phyloP scores from a whole-genome alignment of 352 stramenopile genomes.

The Pythium guiyangense region DNA sequence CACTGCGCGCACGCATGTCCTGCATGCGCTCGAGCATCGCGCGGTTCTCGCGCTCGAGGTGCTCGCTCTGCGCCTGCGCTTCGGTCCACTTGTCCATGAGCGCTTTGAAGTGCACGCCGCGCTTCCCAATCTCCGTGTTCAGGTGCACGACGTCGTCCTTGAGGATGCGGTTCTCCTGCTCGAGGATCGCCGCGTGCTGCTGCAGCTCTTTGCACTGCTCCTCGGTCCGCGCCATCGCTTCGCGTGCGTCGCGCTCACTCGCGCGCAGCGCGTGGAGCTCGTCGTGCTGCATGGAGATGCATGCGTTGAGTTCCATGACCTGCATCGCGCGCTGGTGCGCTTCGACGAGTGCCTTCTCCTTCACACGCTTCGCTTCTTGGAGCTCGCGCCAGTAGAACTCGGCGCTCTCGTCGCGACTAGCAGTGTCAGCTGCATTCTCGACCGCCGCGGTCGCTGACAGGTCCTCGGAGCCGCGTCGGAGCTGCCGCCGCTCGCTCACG shows the following conservation, averaged over 20 bases:
- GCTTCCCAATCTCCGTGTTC: slow-evolving; percentile 50
- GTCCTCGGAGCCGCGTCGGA: slow-evolving; percentile 12
- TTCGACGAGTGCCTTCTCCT: slow-evolving; percentile 53
- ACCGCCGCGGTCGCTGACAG: background rate
- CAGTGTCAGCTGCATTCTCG: too few relatives aligned
- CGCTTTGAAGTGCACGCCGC: slow-evolving; percentile 45
- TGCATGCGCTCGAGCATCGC: too few relatives aligned
- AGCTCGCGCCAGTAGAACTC: slow-evolving; percentile 59
- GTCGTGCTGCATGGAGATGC: slow-evolving; percentile 75
- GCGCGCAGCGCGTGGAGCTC: slow-evolving; percentile 52
- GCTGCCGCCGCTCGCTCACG: slow-evolving; percentile 5
- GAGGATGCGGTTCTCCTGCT: slow-evolving; percentile 50
- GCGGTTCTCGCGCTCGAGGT: too few relatives aligned
- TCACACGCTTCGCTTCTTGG: slow-evolving; percentile 42
- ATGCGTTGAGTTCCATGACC: slow-evolving; percentile 66
- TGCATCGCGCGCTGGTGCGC: slow-evolving; percentile 51
- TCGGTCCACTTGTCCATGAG: too few relatives aligned
- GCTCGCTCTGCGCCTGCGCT: too few relatives aligned
- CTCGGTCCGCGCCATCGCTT: slow-evolving; percentile 37
- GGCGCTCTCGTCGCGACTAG: slow-evolving; percentile 17
- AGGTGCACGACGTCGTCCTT: slow-evolving; percentile 49
- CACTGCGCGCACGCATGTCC: too few relatives aligned
- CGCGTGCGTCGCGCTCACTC: slow-evolving; percentile 27
- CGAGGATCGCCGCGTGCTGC: slow-evolving; percentile 42
- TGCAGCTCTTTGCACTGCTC: slow-evolving; percentile 34